Evolutionary conservation across 108 stramenopile species (phyloP).

Genomic region (Schizochytrium sp.): DNA sequence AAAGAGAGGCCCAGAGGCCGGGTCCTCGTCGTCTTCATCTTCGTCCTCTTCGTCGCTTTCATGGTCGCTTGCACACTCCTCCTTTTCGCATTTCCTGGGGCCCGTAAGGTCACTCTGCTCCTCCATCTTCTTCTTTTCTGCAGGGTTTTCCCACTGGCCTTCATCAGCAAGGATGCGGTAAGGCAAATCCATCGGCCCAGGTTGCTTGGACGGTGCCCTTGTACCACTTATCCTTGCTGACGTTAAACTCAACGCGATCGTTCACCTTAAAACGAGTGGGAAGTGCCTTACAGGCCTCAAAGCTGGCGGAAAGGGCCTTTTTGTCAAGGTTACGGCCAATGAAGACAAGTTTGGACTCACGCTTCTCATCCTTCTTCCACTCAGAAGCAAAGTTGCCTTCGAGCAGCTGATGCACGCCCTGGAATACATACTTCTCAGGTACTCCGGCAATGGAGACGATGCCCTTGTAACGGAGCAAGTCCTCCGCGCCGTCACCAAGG

Average conservation of each 20-base stretch:
- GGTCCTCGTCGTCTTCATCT: not conserved
- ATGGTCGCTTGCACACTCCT: not conserved
- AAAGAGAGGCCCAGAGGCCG: not conserved
- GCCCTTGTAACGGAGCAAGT: conserved; percentile 88
- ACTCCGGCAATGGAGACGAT: conserved; percentile 83
- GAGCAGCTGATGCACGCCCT: conserved; percentile 85
- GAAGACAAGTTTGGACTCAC: conserved; percentile 83
- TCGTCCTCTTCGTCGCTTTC: conserved; percentile 55
- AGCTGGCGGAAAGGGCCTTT: conserved; percentile 72
- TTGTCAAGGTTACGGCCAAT: conserved; percentile 85
- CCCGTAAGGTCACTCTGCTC: not conserved
- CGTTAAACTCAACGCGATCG: conserved; percentile 48
- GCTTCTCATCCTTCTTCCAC: conserved; percentile 70
- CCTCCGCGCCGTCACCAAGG: conserved; percentile 82
- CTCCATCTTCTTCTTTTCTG: not conserved
- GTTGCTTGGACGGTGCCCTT: conserved; percentile 28
- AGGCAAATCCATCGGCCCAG: conserved; percentile 61
- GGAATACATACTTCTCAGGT: conserved; percentile 89
- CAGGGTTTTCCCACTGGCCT: not conserved
- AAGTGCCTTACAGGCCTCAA: conserved; percentile 73
- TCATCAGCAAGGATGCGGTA: conserved; percentile 54
- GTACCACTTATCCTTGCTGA: conserved; percentile 3
- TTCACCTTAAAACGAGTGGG: conserved; percentile 61
- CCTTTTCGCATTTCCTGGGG: not conserved
- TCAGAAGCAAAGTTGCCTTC: conserved; percentile 69